Evolutionary conservation across 129 eudicot species (phyloP).

Genomic region (Oenanthe sinensis): DNA sequence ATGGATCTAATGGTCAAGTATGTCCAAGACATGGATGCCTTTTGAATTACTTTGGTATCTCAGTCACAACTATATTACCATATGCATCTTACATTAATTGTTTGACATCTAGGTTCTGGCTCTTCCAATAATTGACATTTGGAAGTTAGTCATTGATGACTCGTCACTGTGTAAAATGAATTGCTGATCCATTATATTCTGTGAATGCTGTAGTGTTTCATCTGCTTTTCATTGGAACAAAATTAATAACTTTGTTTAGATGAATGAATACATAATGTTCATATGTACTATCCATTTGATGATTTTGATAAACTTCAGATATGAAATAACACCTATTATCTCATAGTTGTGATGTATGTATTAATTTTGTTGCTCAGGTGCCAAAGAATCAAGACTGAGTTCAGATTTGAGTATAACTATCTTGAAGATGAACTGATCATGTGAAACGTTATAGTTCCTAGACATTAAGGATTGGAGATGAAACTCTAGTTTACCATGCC

Average conservation of each 20-base stretch:
- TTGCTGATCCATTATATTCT: background rate
- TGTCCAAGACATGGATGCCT: background rate
- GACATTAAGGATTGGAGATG: slow-evolving; percentile 8
- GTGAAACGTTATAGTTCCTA: slow-evolving; percentile 22
- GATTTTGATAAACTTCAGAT: background rate
- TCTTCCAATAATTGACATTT: background rate
- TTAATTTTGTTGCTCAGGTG: slow-evolving; percentile 46
- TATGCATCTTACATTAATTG: background rate
- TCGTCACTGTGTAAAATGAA: background rate
- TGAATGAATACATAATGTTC: background rate
- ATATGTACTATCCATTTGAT: background rate
- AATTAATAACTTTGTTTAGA: background rate
- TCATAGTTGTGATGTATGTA: background rate
- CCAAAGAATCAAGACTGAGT: slow-evolving; percentile 87
- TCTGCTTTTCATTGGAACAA: background rate
- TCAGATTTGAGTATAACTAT: slow-evolving; percentile 86
- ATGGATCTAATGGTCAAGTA: background rate
- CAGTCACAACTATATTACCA: background rate
- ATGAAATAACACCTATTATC: background rate
- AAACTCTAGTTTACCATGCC: slow-evolving; percentile 7
- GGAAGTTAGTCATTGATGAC: background rate
- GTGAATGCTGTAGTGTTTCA: background rate
- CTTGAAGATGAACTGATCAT: slow-evolving; percentile 87
- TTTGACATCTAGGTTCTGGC: background rate
- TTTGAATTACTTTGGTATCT: background rate